Conservation (phyloP, 2,329 filamentous ascomycete genomes). For the Monilinia polystroma region DNA sequence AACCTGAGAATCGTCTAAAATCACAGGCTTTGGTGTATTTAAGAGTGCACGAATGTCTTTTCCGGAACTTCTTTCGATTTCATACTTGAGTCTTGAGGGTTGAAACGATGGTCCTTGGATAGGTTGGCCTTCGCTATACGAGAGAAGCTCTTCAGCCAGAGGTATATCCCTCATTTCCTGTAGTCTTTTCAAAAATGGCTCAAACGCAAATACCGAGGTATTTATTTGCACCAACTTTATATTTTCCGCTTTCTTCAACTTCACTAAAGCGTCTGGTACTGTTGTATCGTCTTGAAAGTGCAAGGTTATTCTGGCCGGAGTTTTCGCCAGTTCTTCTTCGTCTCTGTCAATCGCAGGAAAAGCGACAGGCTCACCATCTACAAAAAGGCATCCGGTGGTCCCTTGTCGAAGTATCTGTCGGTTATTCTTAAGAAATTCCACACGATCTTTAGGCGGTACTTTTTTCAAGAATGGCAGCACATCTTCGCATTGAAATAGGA, state of each 20-base stretch:
- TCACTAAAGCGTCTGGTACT: constrained; percentile 49
- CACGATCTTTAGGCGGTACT: constrained; percentile 40
- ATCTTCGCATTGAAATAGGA: constrained; percentile 45
- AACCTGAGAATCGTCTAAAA: constrained; percentile 55
- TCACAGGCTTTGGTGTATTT: constrained; percentile 38
- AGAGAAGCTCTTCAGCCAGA: constrained; percentile 54
- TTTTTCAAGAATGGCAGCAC: constrained; percentile 49
- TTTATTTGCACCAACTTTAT: constrained; percentile 59
- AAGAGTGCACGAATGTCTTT: constrained; percentile 41
- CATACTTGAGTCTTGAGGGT: constrained; percentile 33
- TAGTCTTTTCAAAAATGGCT: constrained; percentile 62
- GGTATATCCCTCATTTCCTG: constrained; percentile 56
- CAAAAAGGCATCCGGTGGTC: constrained; percentile 61
- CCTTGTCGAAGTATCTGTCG: constrained; percentile 56
- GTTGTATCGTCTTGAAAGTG: constrained; percentile 50
- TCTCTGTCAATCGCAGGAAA: constrained; percentile 61
- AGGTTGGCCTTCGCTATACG: constrained; percentile 33
- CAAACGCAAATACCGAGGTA: constrained; percentile 66
- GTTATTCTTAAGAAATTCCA: constrained; percentile 49
- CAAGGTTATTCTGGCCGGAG: constrained; percentile 51
- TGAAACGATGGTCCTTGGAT: constrained; percentile 27
- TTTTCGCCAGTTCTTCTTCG: constrained; percentile 44
- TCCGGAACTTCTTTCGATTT: constrained; percentile 30
- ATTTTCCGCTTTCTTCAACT: constrained; percentile 42
- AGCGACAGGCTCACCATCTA: constrained; percentile 51